phyloP scores from a whole-genome alignment of 2,329 filamentous ascomycete species.

The Sporothrix humicola region DNA sequence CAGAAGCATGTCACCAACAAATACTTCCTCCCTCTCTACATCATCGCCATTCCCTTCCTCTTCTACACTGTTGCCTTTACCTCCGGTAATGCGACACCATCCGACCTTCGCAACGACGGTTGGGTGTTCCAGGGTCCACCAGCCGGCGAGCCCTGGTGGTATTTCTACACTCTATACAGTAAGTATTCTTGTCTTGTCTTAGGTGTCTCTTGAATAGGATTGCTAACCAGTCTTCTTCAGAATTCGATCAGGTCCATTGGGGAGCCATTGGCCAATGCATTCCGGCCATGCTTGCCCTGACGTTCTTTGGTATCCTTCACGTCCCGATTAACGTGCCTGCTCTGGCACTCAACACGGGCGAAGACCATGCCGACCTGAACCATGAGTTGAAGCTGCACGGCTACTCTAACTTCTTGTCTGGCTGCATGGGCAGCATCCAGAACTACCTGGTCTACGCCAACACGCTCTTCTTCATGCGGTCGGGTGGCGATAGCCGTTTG shows the following conservation, averaged over 20 bases:
- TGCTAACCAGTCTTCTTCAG: conserved; percentile 49
- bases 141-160: conserved; percentile 90
- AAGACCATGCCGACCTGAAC: conserved; percentile 91
- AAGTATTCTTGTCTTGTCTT: conserved; percentile 45
- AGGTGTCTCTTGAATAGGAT: too few species aligned
- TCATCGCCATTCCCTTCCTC: conserved; percentile 74
- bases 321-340: conserved; percentile 98
- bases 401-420: conserved; percentile 89
- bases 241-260: conserved; percentile 83
- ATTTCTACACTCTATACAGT: conserved; percentile 96
- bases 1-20: conserved; percentile 80
- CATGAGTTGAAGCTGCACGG: conserved; percentile 91
- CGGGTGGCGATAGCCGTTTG: conserved; percentile 83
- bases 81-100: conserved; percentile 70
- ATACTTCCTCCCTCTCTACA: conserved; percentile 85
- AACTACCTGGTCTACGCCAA: conserved; percentile 99
- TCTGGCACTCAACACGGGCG: conserved; percentile 84
- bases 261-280: conserved; percentile 80
- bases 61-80: conserved; percentile 80
- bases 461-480: conserved; percentile 93
- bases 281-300: conserved; percentile 94
- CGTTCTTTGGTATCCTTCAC: conserved; percentile 96
- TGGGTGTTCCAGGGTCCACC: conserved; percentile 93
- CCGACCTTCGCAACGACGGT: conserved; percentile 70
- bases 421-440: conserved; percentile 83